Base-by-base conservation (phyloP, 2,329 filamentous ascomycete genomes). In the Arthrinium puccinioides region DNA sequence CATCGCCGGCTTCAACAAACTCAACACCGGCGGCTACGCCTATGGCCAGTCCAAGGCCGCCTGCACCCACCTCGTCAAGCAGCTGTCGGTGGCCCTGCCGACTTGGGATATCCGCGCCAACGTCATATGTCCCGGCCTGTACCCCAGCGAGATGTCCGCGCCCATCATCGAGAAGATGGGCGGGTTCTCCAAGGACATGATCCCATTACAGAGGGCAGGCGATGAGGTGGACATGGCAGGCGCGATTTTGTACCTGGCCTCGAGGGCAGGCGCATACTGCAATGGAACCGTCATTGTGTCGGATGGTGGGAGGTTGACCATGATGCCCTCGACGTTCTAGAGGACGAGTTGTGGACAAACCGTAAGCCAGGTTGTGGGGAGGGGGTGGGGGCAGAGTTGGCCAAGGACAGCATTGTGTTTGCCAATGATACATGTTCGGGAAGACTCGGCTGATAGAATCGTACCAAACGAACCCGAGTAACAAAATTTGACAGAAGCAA, bases 31-130 rank as follows among this genome's bases (percentile, higher is more conserved):
- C 16, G 85, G 87, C 23, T 89, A 81, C 59, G 77, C 79, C 0
- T 92, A 92, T 56, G 85, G 84, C 13, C 75, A 84, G 14, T 82
- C 77, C 42, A 92, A 92, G 63, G 84, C 82, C 1, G 86, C 79
- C 0, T 79, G 80, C 0, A 82, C 82, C 7, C 80, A 87, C 44
- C 60, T 88, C 26, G 78, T 80, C 9, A 87, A 87, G 60, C 73
- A 84, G 53, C 69, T 89, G 54, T 76, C 76, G 9, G 71, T 75
- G n/a, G 71, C 79, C 50, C 67, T 87, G 45, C 70, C 74, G 23
- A 74, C 75, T 45, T 76, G 76, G 48, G 66, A 72, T 6, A 72
- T 90, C 21, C 63, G 67, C 21, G 62, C 62, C n/a, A 72, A 71
- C 43, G 60, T 57, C 41, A 63, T 74, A 31, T 66, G 63, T 6